Evolutionary conservation across 2,329 filamentous ascomycete species (phyloP), one percentile per base, ranked within the genome.

Genomic region (Hypoxylon sp.): DNA sequence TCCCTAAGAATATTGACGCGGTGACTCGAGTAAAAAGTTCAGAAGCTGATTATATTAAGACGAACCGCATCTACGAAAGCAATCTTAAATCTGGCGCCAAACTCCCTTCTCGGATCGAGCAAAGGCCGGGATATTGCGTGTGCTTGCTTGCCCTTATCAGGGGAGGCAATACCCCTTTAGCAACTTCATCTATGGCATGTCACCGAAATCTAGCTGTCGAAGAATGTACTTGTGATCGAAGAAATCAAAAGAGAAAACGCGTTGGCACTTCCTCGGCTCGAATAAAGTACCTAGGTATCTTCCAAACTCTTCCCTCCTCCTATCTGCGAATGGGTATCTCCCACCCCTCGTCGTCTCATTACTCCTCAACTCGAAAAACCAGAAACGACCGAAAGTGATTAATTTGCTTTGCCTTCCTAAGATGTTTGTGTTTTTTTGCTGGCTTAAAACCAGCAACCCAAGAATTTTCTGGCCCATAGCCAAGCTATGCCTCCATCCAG

Each of bases 401-500:
- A 64, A 40, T 62, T 50, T 63, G 54, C 30, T 44, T 25, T 61
- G 48, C 25, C 1, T 42, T 49, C 25, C 1, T 49, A 55, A 40
- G 40, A 57, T 44, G 51, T 54, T 49, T 20, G 54, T 66, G 50
- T 68, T 58, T 65, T 54, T 70, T 60, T 51, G 49, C 59, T 50
- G 55, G 60, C 22, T 50, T 20, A 68, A 46, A 25, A 14, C 31
- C 53, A 69, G 66, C 54, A 69, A 68, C 66, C 53, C 61, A 70
- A 70, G 67, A 72, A 69, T 27, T 2, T 55, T 61, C 53, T 27
- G 66, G 63, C 50, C 56, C 44, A 72, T 75, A 75, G 73, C 71
- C 73, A 75, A 74, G 66, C 66, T 72, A 69, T 65, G 61, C 61
- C 65, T 57, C 53, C 59, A 53, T 65, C 55, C 61, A 68, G 70